Evolutionary conservation across 1,284 basidiomycete genomes (phyloP), one percentile per base, ranked within the genome.

Genomic region (Pseudozyma tsukubaensis): DNA sequence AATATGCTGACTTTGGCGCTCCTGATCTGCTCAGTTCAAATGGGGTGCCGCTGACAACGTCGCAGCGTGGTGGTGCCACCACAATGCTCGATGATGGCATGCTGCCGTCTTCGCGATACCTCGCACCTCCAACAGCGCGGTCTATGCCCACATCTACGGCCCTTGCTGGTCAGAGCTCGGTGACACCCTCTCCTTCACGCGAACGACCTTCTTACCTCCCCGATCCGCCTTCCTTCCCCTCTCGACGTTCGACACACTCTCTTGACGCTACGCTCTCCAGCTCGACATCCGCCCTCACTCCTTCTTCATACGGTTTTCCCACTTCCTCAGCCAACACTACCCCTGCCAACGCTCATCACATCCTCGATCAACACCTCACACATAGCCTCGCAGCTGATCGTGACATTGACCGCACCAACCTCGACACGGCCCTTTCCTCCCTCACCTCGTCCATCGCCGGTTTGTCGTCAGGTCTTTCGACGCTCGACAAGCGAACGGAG

Each of bases 401-500:
- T 29, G 60, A 54, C 1, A 13, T 72, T 24, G 69, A 72, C n/a
- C 37, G 62, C 1, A 50, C 42, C 51, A 63, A 45, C 21, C 60
- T 75, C 14, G 63, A 73, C 35, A 14, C 60, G 0, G 65, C 71
- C 14, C 37, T 77, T 4, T 37, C 62, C 4, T 58, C 66, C 3
- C 61, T 77, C 44, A 59, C 57, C 29, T 34, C 57, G 1, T 50
- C 57, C 21, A 45, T 78, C 4, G 43, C 40, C 19, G 61, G 51
- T 4, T 54, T 76, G 16, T 49, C 24, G 10, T 47, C 62, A 2
- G 71, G 59, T 7, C 43, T 75, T 4, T 29, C 50, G 2, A 59
- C 39, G 16, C 39, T 77, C 7, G 77, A 79, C 37, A 66, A 70
- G 43, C 49, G 75, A 6, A 62, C 57, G 4, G 72, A 77, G 32